Percentiles rank a stretch among this genome's conserved stretches.
These are phyloP conservation scores for Bidens hawaiensis DNA, from an alignment of 140 eudicot species.

Conservation along the genomic window DNA sequence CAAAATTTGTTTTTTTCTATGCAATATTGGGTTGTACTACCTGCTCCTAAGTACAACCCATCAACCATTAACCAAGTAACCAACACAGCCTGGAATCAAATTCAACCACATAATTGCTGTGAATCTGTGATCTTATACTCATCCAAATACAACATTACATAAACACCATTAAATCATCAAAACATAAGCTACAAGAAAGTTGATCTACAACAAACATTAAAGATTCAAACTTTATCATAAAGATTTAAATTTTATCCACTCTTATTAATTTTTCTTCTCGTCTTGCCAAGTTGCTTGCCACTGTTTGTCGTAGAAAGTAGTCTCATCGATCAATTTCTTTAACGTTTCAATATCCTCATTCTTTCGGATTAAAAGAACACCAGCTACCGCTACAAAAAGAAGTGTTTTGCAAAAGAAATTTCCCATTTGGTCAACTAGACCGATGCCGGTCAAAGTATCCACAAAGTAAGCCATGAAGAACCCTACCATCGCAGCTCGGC, in stretches of 20 bases:
- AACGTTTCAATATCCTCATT: slow-evolving; percentile 84
- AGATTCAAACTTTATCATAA: slow-evolving; percentile 13
- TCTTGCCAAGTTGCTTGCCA: slow-evolving; percentile 99
- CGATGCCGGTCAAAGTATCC: slow-evolving; percentile 94
- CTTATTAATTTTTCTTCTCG: slow-evolving; percentile 43
- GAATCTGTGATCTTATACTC: slow-evolving; percentile 12
- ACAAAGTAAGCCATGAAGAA: slow-evolving; percentile 99
- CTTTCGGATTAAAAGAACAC: slow-evolving; percentile 81
- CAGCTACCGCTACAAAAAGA: slow-evolving; percentile 76
- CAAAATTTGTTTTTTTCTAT: neutral
- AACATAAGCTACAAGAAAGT: slow-evolving; percentile 28
- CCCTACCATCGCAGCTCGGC: slow-evolving; percentile 98
- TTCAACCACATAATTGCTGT: neutral
- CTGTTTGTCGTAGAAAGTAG: slow-evolving; percentile 95
- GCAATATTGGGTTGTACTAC: neutral
- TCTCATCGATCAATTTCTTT: slow-evolving; percentile 79
- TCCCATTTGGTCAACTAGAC: slow-evolving; percentile 97
- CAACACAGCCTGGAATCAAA: neutral
- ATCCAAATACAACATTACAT: slow-evolving; percentile 14
- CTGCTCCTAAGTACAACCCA: neutral
- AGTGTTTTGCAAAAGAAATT: slow-evolving; percentile 99
- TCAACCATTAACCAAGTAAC: neutral
- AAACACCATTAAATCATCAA: slow-evolving; percentile 21
- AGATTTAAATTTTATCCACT: neutral
- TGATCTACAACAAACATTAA: slow-evolving; percentile 30